Evolutionary conservation across 495 filamentous ascomycete genomes (phyloP), one percentile per base, ranked within the genome.

Genomic region (Hypoxylon trugodes): DNA sequence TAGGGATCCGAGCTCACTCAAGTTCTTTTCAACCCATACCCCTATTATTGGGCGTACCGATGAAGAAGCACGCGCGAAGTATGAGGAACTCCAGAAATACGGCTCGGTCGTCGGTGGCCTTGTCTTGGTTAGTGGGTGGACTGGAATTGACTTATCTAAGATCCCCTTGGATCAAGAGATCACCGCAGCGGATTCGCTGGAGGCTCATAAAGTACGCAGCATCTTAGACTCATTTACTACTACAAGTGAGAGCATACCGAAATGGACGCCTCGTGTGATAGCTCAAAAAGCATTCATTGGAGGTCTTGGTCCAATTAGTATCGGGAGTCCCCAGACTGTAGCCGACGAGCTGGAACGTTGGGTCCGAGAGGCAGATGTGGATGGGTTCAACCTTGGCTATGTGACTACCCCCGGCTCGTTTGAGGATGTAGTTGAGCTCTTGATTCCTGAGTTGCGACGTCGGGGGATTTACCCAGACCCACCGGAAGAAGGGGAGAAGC

Each of bases 261-360:
- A 69, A 45, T 85, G 82, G 84, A 85, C 82, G 10, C 79, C 81
- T 8, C 74, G 71, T 1, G 81, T 83, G 0, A 76, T 89, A 1
- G 85, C 82, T 0, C 77, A 87, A 69, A 79, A 80, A 52, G 79
- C 84, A 33, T 77, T 79, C 6, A 79, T 89, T 7, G 86, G 87
- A 4, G 85, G 86, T 3, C 59, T 75, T 1, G 85, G 84, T 0
- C 78, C 81, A 0, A 82, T 82, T 0, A 71, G 76, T 0, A 79
- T 87, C 5, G 86, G 86, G 0, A 87, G 82, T 1, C 71, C 86
- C 0, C 61, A 71, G 41, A 82, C 82, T 25, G 82, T 90, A 24
- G 86, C 86, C 0, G 83, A 88, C 66, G 74, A 80, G 15, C 74
- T 89, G 76, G 84, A 88, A 70, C 74, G 74, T 2, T 89, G 86